Base-by-base conservation (phyloP, 1,284 basidiomycete species). In the Boletus mariae region DNA sequence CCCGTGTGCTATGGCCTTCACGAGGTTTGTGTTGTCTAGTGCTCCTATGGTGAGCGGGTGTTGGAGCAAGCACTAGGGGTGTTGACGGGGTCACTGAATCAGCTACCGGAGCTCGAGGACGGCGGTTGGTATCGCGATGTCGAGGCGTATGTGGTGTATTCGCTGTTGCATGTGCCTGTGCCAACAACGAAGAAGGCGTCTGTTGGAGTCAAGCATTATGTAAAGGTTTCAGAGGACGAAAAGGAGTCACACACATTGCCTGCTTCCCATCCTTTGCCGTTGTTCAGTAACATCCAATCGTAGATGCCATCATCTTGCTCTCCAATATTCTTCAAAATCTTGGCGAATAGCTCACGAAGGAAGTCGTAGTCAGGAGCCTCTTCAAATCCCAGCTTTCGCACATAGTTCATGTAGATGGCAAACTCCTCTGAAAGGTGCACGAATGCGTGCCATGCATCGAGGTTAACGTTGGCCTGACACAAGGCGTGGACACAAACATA, bases 311-410 rank as follows among this genome's bases (percentile, higher is more conserved):
- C 96, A 60, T 99, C 96, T 37, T 83, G 78, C 70, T 98, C 96
- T 55, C 91, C 91, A 1, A 85, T 72, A 50, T 87, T 93, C 78
- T 93, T 94, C 59, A 98, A 75, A 37, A 97, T 87, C 71, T 98
- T 98, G 46, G 85, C 79, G 70, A 99, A 98, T 34, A 99, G 78
- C 61, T 98, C 96, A 48, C 95, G 83, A 59, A 99, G 79, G 71
- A 98, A 99, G 68, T 98, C 95, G 64, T 99, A 99, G 73, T 99
- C 96, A 2, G 96, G 96, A 29, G 86, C 86, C 76, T 98, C 94
- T 70, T 97, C 94, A 68, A 97, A 98, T 49, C 94, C 92, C 56
- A 97, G 83, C 67, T 94, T 96, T 55, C 94, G 90, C 62, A 94
- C 92, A 68, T 98, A 98, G 75, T 96, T 96, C 85, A 98, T 92